Evolutionary conservation across 192 early-diverging fungal genomes (phyloP).

Genomic region (Umbelopsis ramanniana): DNA sequence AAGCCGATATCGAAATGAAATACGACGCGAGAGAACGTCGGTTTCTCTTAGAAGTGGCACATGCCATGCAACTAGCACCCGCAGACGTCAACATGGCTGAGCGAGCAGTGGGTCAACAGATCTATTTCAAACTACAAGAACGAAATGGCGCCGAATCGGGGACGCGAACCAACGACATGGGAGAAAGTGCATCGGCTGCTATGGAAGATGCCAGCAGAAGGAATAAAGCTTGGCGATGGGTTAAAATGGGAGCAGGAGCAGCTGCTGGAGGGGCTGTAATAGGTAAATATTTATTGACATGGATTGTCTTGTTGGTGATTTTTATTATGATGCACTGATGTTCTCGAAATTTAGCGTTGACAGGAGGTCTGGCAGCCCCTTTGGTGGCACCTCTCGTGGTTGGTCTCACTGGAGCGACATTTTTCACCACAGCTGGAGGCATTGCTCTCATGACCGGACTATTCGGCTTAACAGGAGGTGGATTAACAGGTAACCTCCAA

Average conservation of each 20-base stretch:
- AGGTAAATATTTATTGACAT: slow-evolving; percentile 33
- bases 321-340: not conserved
- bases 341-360: slow-evolving; percentile 30
- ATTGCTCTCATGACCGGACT: slow-evolving; percentile 57
- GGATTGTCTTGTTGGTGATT: too few species aligned
- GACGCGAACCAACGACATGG: slow-evolving; percentile 26
- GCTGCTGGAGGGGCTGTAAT: slow-evolving; percentile 61
- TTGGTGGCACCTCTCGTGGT: slow-evolving; percentile 53
- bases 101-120: slow-evolving; percentile 52
- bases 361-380: slow-evolving; percentile 54
- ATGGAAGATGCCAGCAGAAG: slow-evolving; percentile 52
- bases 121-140: slow-evolving; percentile 50
- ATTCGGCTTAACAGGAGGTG: slow-evolving; percentile 61
- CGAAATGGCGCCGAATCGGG: not conserved
- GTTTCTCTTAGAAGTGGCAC: slow-evolving; percentile 46
- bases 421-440: slow-evolving; percentile 57
- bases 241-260: slow-evolving; percentile 56
- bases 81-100: slow-evolving; percentile 44
- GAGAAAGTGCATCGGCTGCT: slow-evolving; percentile 36
- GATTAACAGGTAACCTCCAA: slow-evolving; percentile 52
- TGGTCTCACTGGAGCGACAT: slow-evolving; percentile 53
- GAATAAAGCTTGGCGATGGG: slow-evolving; percentile 53
- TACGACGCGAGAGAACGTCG: slow-evolving; percentile 59
- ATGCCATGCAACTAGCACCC: slow-evolving; percentile 33
- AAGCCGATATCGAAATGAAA: slow-evolving; percentile 1